Conservation (phyloP, 257 asterid genomes). For the Nicotiana benthamiana region DNA sequence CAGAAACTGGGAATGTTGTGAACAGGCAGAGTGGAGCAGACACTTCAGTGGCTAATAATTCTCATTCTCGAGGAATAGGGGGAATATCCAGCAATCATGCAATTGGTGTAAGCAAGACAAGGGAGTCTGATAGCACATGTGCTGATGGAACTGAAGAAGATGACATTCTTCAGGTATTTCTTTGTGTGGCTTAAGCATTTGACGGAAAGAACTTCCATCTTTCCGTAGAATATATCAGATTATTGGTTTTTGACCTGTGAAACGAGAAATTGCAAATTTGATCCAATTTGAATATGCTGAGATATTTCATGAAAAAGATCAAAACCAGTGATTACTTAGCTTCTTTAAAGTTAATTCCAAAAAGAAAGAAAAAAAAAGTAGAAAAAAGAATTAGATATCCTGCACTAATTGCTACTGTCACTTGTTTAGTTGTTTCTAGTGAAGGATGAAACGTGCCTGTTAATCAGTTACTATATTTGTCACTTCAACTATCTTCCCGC, state of each 20-base stretch:
- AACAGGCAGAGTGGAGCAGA: slow-evolving; percentile 22
- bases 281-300: background rate
- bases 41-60: slow-evolving; percentile 20
- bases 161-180: slow-evolving; percentile 72
- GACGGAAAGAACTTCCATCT: background rate
- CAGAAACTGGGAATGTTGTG: slow-evolving; percentile 29
- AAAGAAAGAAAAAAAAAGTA: background rate
- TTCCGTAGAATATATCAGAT: background rate
- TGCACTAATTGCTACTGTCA: background rate
- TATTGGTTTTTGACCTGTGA: background rate
- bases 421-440: background rate
- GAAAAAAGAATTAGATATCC: background rate
- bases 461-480: background rate
- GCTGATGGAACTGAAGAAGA: slow-evolving; percentile 53
- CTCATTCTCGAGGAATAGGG: slow-evolving; percentile 23
- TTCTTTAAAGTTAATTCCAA: background rate
- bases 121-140: slow-evolving; percentile 18
- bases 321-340: background rate
- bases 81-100: slow-evolving; percentile 26
- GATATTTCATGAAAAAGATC: background rate
- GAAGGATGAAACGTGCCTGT: background rate
- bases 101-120: slow-evolving; percentile 20
- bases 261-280: background rate
- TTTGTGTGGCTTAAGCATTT: slow-evolving; percentile 5
- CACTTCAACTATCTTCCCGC: background rate